Evolutionary conservation across 345 rosid species (phyloP), one percentile per base, ranked within the genome.

Genomic region (Rhodamnia argentea): DNA sequence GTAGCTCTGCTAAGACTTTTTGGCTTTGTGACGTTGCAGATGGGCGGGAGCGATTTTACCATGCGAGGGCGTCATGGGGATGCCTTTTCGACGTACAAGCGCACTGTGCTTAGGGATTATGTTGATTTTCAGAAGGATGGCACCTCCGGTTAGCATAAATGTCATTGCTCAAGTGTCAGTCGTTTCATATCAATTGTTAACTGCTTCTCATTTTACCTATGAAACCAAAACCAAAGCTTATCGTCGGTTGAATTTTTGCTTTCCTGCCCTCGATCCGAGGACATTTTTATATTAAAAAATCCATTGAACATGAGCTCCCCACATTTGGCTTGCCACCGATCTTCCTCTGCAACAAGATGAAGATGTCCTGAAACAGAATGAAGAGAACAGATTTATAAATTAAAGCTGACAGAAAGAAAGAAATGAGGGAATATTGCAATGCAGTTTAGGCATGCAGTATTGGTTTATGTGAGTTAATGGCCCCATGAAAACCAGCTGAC

Each of bases 41-140:
- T 84, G 82, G 60, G 50, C 23, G 89, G 85, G 52, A 82, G 55
- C 37, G 57, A 83, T 14, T 24, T 83, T 20, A 85, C 32, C 78
- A 88, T 88, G 89, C 83, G 89, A 83, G 89, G 89, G 81, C 89
- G 87, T 76, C 97, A 96, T 86, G 93, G 86, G 74, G 87, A 87
- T 81, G 86, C 88, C 84, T 84, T 58, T 56, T 87, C 86, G 20
- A 81, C 92, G 16, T 89, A 92, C 40, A 92, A 86, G 88, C 86
- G 88, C 74, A 60, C 78, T 13, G 78, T 83, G 40, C 88, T 84
- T 37, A 76, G 42, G 58, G 88, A 87, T 16, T 84, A 87, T 37
- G 86, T 59, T 15, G 52, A 55, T 78, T 87, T 88, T 75, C 93
- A 94, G 85, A 91, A 89, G 88, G 97, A 93, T 26, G 95, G 92